Evolutionary conservation across 2,329 filamentous ascomycete genomes (phyloP).

Genomic region (Exophiala bonariae): DNA sequence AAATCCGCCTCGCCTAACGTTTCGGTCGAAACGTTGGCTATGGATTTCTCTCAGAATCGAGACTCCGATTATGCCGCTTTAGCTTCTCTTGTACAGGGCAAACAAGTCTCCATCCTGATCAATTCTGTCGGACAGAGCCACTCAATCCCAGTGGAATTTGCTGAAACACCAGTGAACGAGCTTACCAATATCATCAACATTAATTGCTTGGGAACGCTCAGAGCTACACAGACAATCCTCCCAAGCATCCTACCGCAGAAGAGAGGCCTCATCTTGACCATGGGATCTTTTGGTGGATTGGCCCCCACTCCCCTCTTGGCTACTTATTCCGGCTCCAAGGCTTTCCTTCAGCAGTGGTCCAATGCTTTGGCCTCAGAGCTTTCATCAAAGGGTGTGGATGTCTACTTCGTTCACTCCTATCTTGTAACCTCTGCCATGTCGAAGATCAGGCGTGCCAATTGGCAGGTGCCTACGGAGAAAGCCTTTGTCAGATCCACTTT

Average conservation of each 20-base stretch:
- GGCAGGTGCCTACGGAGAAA: constrained; percentile 77
- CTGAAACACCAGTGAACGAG: constrained; percentile 75
- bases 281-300: constrained; percentile 95
- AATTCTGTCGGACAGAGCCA: constrained; percentile 98
- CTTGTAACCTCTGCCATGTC: constrained; percentile 96
- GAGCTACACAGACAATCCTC: constrained; percentile 80
- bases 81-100: constrained; percentile 64
- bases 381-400: constrained; percentile 74
- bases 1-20: constrained; percentile 66
- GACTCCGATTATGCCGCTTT: constrained; percentile 77
- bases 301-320: constrained; percentile 88
- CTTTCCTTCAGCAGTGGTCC: constrained; percentile 97
- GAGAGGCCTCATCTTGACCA: constrained; percentile 87
- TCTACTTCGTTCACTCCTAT: constrained; percentile 90
- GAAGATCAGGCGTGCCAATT: constrained; percentile 80
- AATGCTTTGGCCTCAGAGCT: constrained; percentile 82
- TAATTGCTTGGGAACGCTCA: constrained; percentile 89
- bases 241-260: constrained; percentile 83
- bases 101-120: constrained; percentile 84
- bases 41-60: constrained; percentile 78
- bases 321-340: constrained; percentile 96
- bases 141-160: constrained; percentile 86
- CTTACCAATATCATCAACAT: constrained; percentile 89
- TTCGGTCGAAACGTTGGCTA: constrained; percentile 75
- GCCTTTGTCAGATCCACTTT: constrained; percentile 78